Percentiles rank a stretch among this genome's conserved stretches.
phyloP scores from a whole-genome alignment of 2,329 filamentous ascomycete genomes.

The Trichophyton mentagrophytes region DNA sequence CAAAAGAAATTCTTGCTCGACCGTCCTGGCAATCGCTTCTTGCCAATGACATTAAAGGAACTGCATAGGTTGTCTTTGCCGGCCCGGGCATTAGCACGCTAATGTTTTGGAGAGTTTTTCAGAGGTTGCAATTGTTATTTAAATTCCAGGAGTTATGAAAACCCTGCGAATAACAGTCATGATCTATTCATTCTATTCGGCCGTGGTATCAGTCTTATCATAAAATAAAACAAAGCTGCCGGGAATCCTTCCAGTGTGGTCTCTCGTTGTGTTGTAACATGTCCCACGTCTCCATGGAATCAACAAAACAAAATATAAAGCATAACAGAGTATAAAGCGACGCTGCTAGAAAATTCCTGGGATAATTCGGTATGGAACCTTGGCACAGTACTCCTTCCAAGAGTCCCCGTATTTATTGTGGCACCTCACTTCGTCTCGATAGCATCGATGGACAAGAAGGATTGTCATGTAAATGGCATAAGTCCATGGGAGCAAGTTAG shows the following conservation, averaged over 20 bases:
- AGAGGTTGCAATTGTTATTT: background rate
- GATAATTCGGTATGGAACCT: constrained; percentile 32
- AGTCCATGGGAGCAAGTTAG: constrained; percentile 31
- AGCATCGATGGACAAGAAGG: constrained; percentile 35
- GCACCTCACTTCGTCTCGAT: constrained; percentile 36
- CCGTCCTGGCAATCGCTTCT: constrained; percentile 7
- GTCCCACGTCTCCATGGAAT: background rate
- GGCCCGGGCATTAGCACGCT: background rate
- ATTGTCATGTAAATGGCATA: constrained; percentile 37
- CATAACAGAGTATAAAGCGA: background rate
- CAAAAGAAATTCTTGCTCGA: constrained; percentile 5
- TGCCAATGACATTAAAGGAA: background rate
- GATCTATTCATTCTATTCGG: background rate
- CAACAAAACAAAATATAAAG: background rate
- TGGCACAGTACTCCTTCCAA: constrained; percentile 34
- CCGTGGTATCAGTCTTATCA: background rate
- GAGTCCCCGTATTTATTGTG: constrained; percentile 34
- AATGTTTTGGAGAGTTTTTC: too few species aligned
- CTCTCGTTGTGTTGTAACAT: background rate
- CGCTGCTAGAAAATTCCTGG: constrained; percentile 24
- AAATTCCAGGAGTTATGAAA: background rate
- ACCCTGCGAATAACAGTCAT: background rate
- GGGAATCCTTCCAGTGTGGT: background rate
- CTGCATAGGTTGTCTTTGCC: constrained; percentile 1
- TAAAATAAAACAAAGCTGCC: background rate